A percentile compares a stretch with the other conserved stretches of the same genome.
Conservation (phyloP, 371 early-diverging fungal genomes). For the Amoeboradix gromovi region DNA sequence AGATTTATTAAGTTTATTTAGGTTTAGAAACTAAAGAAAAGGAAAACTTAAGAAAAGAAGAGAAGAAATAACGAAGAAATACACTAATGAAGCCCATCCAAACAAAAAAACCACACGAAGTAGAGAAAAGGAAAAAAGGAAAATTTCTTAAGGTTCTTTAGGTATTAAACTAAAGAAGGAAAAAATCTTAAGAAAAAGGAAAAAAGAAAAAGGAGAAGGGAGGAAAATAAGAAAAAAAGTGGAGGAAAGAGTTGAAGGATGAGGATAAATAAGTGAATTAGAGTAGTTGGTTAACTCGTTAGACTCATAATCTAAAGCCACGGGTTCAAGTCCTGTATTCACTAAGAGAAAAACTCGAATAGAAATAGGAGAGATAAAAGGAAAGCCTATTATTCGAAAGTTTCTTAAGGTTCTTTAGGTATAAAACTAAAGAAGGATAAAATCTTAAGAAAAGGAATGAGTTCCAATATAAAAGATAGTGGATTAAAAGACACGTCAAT, state of each 20-base stretch:
- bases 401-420: no score
- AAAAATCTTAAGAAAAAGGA: slow-evolving; percentile 7
- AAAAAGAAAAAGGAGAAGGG: slow-evolving; percentile 10
- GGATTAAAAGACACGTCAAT: no score
- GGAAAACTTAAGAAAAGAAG: slow-evolving; percentile 7
- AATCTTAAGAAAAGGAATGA: slow-evolving; percentile 6
- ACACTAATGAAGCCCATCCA: no score
- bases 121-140: slow-evolving; percentile 8
- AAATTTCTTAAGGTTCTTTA: slow-evolving; percentile 5
- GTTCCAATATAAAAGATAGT: no score
- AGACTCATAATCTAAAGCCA: background rate
- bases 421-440: slow-evolving; percentile 13
- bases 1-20: slow-evolving; percentile 4
- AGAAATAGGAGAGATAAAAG: background rate
- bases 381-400: no score
- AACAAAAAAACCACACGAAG: slow-evolving; percentile 7
- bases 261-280: background rate
- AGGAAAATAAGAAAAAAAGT: slow-evolving; percentile 10
- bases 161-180: slow-evolving; percentile 6
- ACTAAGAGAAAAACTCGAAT: background rate
- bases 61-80: no score
- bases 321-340: background rate
- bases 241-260: no score
- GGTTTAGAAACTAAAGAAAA: slow-evolving; percentile 3
- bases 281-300: background rate